Evolutionary conservation across 140 eudicot genomes (phyloP), one percentile per base, ranked within the genome.

Genomic region (Flaveria floridana): DNA sequence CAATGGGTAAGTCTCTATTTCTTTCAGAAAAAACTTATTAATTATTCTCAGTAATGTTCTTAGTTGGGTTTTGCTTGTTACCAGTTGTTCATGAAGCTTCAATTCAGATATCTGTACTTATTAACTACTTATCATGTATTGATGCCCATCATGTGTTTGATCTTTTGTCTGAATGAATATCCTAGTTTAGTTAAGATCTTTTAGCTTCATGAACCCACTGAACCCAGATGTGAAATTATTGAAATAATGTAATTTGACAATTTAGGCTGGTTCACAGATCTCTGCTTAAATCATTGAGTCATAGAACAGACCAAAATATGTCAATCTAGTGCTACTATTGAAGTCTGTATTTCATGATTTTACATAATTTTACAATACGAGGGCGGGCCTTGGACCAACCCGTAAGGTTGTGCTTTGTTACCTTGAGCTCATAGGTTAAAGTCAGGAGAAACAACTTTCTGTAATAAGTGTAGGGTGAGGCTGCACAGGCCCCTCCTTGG

Each of bases 1-100:
- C 72, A 65, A 77, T 76, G 85, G 76, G 85, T 77, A 82, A 65
- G 79, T 30, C 1, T 51, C 65, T 46, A 4, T 7, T 2, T 0
- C 16, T 44, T 9, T 39, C 19, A 1, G 1, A 42, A 1, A 18
- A 57, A 15, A 37, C 15, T 58, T 42, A 34, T 52, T 59, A 41
- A 14, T 55, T 30, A 1, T 75, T 47, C 4, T 18, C 14, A 58
- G 64, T 59, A 57, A 0, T 28, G 2, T 44, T 46, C 80, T 56
- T 57, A 47, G 42, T 39, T 74, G 70, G 23, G 58, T 59, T 58
- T 65, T 44, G 65, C 20, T 58, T 71, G 68, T 77, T 70, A 57
- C 14, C 10, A 9, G 46, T 53, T 67, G 26, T 68, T 68, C 65
- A 21, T 55, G 50, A 55, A 37, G 57, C 68, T 67, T 41, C 4